Percentiles rank a stretch among this genome's conserved stretches.
Evolutionary conservation across 106 monocot species (phyloP).

Genomic region (Allium fistulosum): DNA sequence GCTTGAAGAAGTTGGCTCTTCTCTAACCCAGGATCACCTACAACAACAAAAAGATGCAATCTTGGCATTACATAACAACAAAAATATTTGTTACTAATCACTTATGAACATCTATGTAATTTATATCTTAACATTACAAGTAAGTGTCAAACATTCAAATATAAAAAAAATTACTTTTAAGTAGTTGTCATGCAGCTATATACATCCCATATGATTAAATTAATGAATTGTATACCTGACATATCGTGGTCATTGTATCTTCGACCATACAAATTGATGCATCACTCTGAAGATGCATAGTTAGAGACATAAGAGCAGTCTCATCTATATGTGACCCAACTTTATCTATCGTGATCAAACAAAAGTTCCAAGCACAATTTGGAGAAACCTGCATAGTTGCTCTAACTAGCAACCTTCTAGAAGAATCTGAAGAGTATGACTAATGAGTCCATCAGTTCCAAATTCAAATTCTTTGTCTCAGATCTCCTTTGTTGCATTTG

Average conservation of each 20-base stretch:
- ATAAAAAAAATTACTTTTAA: no score
- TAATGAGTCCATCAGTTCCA: constrained; percentile 70
- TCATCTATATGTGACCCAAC: constrained; percentile 86
- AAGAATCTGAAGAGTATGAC: constrained; percentile 65
- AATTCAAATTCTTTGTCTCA: constrained; percentile 84
- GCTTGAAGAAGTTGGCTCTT: constrained; percentile 99
- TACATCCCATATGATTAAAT: no score
- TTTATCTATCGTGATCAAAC: constrained; percentile 64
- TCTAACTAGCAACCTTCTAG: constrained; percentile 82
- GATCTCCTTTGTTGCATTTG: constrained; percentile 76
- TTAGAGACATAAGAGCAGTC: constrained; percentile 70
- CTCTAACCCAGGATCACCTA: constrained; percentile 97
- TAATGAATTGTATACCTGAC: no score
- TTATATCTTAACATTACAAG: no score
- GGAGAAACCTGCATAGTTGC: constrained; percentile 64
- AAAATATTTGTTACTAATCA: no score
- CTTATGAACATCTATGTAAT: no score
- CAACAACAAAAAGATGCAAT: constrained; percentile 3
- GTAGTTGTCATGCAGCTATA: no score
- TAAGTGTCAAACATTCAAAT: no score
- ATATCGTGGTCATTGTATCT: constrained; percentile 56
- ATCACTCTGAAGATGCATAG: constrained; percentile 53
- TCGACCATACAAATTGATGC: constrained; percentile 44
- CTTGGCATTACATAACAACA: not conserved
- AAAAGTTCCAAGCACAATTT: constrained; percentile 34